These are phyloP conservation scores for Funneliformis caledonium DNA, from an alignment of 371 early-diverging fungal genomes.

Conservation along the genomic window DNA sequence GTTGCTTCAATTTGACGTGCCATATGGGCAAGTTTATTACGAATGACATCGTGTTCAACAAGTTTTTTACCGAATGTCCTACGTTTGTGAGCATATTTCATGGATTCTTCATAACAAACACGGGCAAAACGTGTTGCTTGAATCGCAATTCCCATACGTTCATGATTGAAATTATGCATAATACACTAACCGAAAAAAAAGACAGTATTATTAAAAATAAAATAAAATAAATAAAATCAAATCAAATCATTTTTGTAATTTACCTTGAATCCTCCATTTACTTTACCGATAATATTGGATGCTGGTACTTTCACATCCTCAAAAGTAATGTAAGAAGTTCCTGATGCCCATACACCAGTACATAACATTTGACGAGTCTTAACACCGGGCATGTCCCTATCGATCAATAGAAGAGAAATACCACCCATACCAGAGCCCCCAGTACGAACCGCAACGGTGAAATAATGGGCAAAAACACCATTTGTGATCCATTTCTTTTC, in stretches of 20 bases:
- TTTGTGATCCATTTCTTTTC: slow-evolving; percentile 92
- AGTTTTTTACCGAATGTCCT: slow-evolving; percentile 85
- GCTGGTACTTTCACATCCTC: slow-evolving; percentile 90
- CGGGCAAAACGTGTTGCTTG: slow-evolving; percentile 89
- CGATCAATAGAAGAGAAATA: slow-evolving; percentile 77
- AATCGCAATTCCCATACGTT: slow-evolving; percentile 78
- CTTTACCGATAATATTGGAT: slow-evolving; percentile 81
- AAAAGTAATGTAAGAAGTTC: slow-evolving; percentile 76
- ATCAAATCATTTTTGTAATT: not conserved
- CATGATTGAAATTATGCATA: slow-evolving; percentile 80
- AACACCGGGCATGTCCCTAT: slow-evolving; percentile 83
- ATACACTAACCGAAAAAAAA: slow-evolving; percentile 51
- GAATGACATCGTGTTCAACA: slow-evolving; percentile 73
- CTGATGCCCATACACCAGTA: slow-evolving; percentile 82
- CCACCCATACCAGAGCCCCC: slow-evolving; percentile 86
- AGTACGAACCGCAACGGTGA: slow-evolving; percentile 72
- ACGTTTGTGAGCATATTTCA: slow-evolving; percentile 88
- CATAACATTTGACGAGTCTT: slow-evolving; percentile 81
- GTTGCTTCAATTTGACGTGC: slow-evolving; percentile 86
- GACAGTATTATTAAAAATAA: not conserved
- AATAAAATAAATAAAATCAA: not conserved
- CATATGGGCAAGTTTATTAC: slow-evolving; percentile 78
- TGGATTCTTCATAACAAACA: slow-evolving; percentile 84
- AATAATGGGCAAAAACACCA: slow-evolving; percentile 82
- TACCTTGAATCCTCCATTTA: slow-evolving; percentile 84